phyloP scores from a whole-genome alignment of 805 yeast species.

The Pachysolen tannophilus region DNA sequence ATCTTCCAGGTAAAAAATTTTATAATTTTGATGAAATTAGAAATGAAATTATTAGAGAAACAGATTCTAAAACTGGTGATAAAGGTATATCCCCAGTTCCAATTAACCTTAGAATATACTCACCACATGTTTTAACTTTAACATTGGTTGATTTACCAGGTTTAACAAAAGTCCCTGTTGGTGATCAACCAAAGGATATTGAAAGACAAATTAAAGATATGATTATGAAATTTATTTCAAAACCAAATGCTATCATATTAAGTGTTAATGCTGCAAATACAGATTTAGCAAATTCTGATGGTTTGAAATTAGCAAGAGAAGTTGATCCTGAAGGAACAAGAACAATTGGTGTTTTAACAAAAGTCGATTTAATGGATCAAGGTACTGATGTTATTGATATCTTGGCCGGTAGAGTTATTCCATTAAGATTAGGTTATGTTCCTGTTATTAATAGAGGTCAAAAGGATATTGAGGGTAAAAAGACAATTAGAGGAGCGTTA shows the following conservation, averaged over 20 bases:
- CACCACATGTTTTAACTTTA: slow-evolving; percentile 89
- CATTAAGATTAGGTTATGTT: slow-evolving; percentile 89
- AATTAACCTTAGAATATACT: slow-evolving; percentile 84
- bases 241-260: slow-evolving; percentile 89
- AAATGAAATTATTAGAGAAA: slow-evolving; percentile 84
- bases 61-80: slow-evolving; percentile 74
- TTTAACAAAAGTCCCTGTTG: slow-evolving; percentile 95
- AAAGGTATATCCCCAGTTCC: slow-evolving; percentile 91
- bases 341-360: slow-evolving; percentile 95
- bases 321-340: slow-evolving; percentile 96
- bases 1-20: slow-evolving; percentile 81
- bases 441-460: slow-evolving; percentile 98
- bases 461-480: slow-evolving; percentile 83
- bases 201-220: slow-evolving; percentile 91
- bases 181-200: slow-evolving; percentile 97
- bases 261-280: slow-evolving; percentile 96
- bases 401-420: slow-evolving; percentile 91
- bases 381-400: slow-evolving; percentile 97
- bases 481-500: slow-evolving; percentile 83
- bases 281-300: slow-evolving; percentile 95
- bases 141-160: slow-evolving; percentile 97
- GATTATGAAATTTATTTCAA: slow-evolving; percentile 86
- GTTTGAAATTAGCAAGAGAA: slow-evolving; percentile 91
- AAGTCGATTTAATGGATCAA: slow-evolving; percentile 94
- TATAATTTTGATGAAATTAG: slow-evolving; percentile 85